phyloP scores from a whole-genome alignment of 176 grass and related monocot genomes.

The Oryza brachyantha region DNA sequence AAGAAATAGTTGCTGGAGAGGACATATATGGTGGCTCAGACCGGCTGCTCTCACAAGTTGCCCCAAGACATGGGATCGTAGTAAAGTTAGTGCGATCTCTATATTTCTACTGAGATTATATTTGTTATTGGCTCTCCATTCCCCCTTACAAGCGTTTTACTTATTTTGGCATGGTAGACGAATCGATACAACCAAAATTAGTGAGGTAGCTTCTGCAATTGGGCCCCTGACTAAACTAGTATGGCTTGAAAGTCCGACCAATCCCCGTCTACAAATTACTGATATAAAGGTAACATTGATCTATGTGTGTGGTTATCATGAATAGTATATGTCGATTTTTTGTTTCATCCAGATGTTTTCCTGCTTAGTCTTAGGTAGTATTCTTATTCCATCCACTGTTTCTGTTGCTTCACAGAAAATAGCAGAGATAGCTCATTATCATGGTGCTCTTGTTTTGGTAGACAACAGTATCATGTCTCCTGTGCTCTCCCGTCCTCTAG shows the following conservation, averaged over 20 bases:
- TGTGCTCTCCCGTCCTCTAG: slow-evolving; percentile 75
- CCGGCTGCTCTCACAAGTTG: slow-evolving; percentile 85
- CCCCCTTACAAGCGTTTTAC: slow-evolving; percentile 29
- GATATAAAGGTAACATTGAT: slow-evolving; percentile 69
- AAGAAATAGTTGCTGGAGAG: slow-evolving; percentile 94
- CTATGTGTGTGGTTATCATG: neutral
- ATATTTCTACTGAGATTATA: slow-evolving; percentile 21
- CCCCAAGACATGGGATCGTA: slow-evolving; percentile 71
- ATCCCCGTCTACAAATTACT: slow-evolving; percentile 92
- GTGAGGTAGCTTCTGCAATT: slow-evolving; percentile 62
- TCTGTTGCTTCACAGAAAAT: slow-evolving; percentile 69
- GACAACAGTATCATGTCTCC: slow-evolving; percentile 99
- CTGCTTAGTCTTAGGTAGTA: neutral
- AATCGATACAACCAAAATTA: slow-evolving; percentile 71
- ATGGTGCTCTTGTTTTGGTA: slow-evolving; percentile 79
- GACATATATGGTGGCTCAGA: slow-evolving; percentile 99
- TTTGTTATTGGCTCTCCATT: slow-evolving; percentile 22
- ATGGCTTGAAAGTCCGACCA: slow-evolving; percentile 98
- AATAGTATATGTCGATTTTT: neutral
- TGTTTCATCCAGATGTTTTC: neutral
- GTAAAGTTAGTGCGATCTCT: slow-evolving; percentile 83
- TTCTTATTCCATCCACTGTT: slow-evolving; percentile 6
- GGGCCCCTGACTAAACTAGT: slow-evolving; percentile 70
- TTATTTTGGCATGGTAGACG: slow-evolving; percentile 53
- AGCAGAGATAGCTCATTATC: slow-evolving; percentile 78